These are phyloP conservation scores for Phytophthora chlamydospora DNA, from an alignment of 352 stramenopile genomes.

Conservation along the genomic window DNA sequence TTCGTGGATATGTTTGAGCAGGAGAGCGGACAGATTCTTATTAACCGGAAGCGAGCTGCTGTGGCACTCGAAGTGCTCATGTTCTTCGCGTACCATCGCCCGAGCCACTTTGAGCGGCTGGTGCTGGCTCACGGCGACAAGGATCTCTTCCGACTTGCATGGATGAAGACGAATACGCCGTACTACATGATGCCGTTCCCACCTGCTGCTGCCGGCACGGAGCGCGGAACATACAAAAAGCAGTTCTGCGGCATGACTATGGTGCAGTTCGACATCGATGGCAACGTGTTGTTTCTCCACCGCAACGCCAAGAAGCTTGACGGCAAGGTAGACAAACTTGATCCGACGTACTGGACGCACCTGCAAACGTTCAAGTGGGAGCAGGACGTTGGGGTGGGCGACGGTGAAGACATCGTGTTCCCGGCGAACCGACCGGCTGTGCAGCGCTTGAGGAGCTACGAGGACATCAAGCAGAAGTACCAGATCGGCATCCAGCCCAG, in stretches of 20 bases:
- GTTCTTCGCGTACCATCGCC: slow-evolving; percentile 68
- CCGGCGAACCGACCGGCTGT: slow-evolving; percentile 24
- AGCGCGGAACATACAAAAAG: slow-evolving; percentile 37
- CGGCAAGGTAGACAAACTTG: slow-evolving; percentile 48
- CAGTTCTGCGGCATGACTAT: slow-evolving; percentile 80
- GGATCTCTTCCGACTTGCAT: slow-evolving; percentile 80
- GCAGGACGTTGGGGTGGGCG: slow-evolving; percentile 2
- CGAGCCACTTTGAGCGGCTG: slow-evolving; percentile 64
- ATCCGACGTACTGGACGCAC: slow-evolving; percentile 50
- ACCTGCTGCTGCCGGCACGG: slow-evolving; percentile 45
- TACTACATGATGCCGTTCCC: slow-evolving; percentile 72
- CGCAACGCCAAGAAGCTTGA: slow-evolving; percentile 78
- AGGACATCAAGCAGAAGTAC: slow-evolving; percentile 52
- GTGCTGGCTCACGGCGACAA: slow-evolving; percentile 79
- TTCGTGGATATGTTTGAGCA: slow-evolving; percentile 84
- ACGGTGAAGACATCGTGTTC: slow-evolving; percentile 13
- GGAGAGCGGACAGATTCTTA: slow-evolving; percentile 77
- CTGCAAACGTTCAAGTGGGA: slow-evolving; percentile 55
- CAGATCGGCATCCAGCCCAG: slow-evolving; percentile 50
- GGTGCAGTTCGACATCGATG: slow-evolving; percentile 65
- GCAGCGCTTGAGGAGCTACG: slow-evolving; percentile 48
- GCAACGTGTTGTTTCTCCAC: slow-evolving; percentile 71
- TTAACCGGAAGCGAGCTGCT: slow-evolving; percentile 49
- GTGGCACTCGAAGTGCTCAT: slow-evolving; percentile 58
- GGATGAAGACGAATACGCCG: slow-evolving; percentile 66